A percentile compares a stretch with the other conserved stretches of the same genome.
Evolutionary conservation across 306 rosid species (phyloP).

Genomic region (Vigna reflexopilosa): DNA sequence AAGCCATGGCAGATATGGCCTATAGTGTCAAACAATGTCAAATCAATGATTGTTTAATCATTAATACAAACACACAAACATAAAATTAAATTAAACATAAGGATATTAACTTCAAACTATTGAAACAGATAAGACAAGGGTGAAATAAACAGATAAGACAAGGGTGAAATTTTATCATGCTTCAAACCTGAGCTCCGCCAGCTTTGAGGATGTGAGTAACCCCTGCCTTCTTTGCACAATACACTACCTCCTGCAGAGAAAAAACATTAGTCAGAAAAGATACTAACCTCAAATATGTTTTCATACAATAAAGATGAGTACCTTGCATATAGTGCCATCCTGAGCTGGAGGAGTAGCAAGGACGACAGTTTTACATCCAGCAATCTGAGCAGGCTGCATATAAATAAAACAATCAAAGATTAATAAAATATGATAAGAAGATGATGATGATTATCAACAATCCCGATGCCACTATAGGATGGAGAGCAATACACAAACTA

Average conservation of each 20-base stretch:
- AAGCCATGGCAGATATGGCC: constrained; percentile 91
- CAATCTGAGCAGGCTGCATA: constrained; percentile 86
- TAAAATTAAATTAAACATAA: neutral
- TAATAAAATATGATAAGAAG: constrained; percentile 29
- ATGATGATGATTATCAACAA: neutral
- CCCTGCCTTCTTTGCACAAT: constrained; percentile 96
- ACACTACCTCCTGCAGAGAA: constrained; percentile 77
- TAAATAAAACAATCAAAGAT: constrained; percentile 31
- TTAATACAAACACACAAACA: constrained; percentile 5
- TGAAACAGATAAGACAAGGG: neutral
- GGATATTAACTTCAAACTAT: neutral
- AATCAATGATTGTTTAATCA: constrained; percentile 7
- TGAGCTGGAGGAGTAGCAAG: constrained; percentile 87
- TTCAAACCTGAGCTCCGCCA: constrained; percentile 91
- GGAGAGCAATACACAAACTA: constrained; percentile 9
- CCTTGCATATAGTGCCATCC: constrained; percentile 88
- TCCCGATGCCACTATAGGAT: constrained; percentile 12
- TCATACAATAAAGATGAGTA: constrained; percentile 39
- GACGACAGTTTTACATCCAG: constrained; percentile 81
- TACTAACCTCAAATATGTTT: constrained; percentile 19
- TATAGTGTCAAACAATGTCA: constrained; percentile 40
- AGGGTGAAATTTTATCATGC: constrained; percentile 16
- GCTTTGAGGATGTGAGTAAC: constrained; percentile 89
- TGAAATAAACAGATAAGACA: neutral
- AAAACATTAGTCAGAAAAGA: constrained; percentile 28